Conservation (phyloP, 495 filamentous ascomycete genomes). For the Penicillium bovifimosum region DNA sequence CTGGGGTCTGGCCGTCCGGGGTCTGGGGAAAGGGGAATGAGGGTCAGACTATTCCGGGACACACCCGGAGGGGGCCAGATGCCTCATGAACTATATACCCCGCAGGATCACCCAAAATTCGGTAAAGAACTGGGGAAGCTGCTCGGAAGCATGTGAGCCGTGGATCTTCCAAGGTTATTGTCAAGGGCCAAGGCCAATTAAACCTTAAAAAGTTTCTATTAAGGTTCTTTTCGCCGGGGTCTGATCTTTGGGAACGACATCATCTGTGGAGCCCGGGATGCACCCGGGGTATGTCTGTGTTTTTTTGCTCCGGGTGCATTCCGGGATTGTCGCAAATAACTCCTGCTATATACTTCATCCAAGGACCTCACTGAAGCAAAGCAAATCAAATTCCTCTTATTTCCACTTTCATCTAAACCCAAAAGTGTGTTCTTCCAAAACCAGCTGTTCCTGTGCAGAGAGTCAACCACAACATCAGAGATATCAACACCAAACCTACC, state of each 20-base stretch:
- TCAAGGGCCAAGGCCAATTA: background rate
- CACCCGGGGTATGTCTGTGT: constrained; percentile 3
- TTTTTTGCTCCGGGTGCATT: constrained; percentile 11
- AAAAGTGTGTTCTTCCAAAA: background rate
- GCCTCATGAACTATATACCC: background rate
- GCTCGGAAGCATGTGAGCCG: too few species aligned
- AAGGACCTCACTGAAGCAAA: background rate
- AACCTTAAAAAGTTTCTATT: background rate
- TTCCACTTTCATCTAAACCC: background rate
- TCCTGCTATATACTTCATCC: background rate
- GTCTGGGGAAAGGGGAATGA: background rate
- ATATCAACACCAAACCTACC: background rate
- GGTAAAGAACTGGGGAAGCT: background rate
- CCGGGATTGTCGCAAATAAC: constrained; percentile 16
- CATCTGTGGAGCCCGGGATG: constrained; percentile 9
- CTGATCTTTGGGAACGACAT: background rate
- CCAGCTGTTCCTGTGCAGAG: too few species aligned
- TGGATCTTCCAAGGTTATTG: too few species aligned
- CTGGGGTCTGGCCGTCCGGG: background rate
- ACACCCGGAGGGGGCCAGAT: background rate
- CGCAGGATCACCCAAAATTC: background rate
- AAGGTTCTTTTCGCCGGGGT: background rate
- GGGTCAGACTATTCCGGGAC: background rate
- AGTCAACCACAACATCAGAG: background rate
- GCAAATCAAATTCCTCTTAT: background rate